Conservation (phyloP, 2,329 filamentous ascomycete species). For the Cytospora piceae region DNA sequence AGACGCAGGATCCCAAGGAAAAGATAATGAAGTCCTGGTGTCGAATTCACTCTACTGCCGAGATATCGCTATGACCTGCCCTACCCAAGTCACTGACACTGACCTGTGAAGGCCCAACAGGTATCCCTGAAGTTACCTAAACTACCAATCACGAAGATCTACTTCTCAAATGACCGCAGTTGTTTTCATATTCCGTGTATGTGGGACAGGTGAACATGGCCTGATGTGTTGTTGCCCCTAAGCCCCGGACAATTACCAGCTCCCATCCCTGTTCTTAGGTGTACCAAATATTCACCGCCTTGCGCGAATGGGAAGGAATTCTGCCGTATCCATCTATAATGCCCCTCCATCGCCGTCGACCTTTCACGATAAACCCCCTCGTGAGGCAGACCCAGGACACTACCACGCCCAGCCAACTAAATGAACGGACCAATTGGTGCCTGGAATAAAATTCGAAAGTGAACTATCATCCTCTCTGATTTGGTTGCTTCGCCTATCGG, state of each 20-base stretch:
- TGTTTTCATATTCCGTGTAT: not conserved
- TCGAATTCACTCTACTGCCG: not conserved
- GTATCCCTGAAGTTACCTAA: too few relatives aligned
- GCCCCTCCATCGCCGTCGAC: constrained; percentile 10
- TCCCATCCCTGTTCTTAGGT: not conserved
- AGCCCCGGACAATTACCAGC: not conserved
- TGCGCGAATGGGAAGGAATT: not conserved
- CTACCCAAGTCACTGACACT: not conserved
- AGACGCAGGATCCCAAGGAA: constrained; percentile 6
- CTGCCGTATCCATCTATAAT: constrained; percentile 6
- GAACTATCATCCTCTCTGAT: not conserved
- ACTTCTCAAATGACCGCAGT: too few relatives aligned
- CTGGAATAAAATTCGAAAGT: not conserved
- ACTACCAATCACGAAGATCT: too few relatives aligned
- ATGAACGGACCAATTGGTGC: too few relatives aligned
- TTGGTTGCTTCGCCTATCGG: not conserved
- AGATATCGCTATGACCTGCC: not conserved
- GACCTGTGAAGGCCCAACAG: not conserved
- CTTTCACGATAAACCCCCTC: not conserved
- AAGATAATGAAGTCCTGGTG: not conserved
- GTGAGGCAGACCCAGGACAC: too few relatives aligned
- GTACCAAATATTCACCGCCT: not conserved
- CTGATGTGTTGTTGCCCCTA: not conserved
- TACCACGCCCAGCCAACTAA: not conserved
- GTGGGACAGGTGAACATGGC: not conserved